Base-by-base conservation (phyloP, 1,284 basidiomycete genomes). In the Leccinum ponderosum region DNA sequence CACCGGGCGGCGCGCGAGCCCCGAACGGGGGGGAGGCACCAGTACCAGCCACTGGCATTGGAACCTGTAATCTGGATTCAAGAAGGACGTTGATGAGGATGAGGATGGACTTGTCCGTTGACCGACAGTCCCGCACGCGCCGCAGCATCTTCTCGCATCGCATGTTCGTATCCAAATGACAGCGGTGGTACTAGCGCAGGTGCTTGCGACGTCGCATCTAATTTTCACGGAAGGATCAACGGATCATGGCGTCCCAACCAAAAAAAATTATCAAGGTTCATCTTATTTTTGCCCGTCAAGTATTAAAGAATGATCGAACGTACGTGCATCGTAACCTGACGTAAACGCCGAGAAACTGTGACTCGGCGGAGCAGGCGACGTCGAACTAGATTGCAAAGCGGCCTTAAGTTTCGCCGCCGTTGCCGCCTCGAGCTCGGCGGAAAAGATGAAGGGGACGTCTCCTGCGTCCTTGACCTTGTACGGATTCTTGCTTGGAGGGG, bases 391-490 rank as follows among this genome's bases (percentile, higher is more conserved):
- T 47, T 73, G 71, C 17, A 72, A 27, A 1, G 54, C 73, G 0
- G 71, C 71, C 37, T 73, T 62, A 8, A 75, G 55, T 17, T 63
- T 72, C 20, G 71, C 71, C 4, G 71, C 69, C 2, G 71, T 71
- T 1, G 57, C 73, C 6, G 72, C 71, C 59, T 73, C 71, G 3
- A 74, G 64, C 20, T 72, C 72, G 1, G 72, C 58, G 1, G 73
- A 75, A 31, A 75, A 73, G 7, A 72, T 71, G n/a, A 72, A 72
- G 0, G 73, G 71, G 4, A 73, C 72, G 37, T 75, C 71, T 0
- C 71, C 71, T 0, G 73, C 73, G 39, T 72, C 71, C 60, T 73
- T 73, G 61, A 68, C 67, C 17, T 54, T 75, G 57, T 66, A 65
- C 8, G 31, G 51, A 4, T 47, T 64, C 64, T 66, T 71, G 47